Evolutionary conservation across 768 basidiomycete genomes (phyloP).

Genomic region (Pulveroboletus sp.): DNA sequence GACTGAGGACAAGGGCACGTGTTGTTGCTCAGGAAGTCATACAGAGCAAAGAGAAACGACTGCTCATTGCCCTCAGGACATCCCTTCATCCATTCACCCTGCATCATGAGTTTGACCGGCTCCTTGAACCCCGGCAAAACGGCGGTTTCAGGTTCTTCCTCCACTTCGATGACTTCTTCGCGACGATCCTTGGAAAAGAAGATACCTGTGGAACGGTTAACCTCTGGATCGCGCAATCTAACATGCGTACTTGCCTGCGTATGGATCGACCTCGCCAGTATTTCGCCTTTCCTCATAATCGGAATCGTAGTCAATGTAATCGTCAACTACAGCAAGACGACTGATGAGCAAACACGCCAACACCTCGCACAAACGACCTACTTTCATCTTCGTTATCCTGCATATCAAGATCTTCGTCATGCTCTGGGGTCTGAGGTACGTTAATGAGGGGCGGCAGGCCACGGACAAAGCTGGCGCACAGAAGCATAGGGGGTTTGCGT

Average conservation of each 20-base stretch:
- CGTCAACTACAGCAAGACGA: constrained; percentile 39
- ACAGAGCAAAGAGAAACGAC: constrained; percentile 80
- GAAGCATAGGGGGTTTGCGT: constrained; percentile 24
- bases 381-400: constrained; percentile 53
- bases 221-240: background rate
- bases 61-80: constrained; percentile 94
- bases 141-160: constrained; percentile 65
- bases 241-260: constrained; percentile 57
- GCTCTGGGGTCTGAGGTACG: constrained; percentile 53
- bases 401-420: constrained; percentile 46
- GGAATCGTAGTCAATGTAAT: constrained; percentile 79
- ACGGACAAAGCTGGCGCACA: constrained; percentile 14
- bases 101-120: constrained; percentile 66
- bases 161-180: constrained; percentile 89
- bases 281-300: constrained; percentile 56
- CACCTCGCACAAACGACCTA: constrained; percentile 15
- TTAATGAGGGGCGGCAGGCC: background rate
- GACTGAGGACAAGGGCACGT: constrained; percentile 67
- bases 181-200: constrained; percentile 94
- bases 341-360: constrained; percentile 8
- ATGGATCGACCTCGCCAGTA: constrained; percentile 74
- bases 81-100: constrained; percentile 96
- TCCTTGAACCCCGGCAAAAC: constrained; percentile 42
- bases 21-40: constrained; percentile 64
- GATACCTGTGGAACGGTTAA: constrained; percentile 50